Evolutionary conservation across 148 eudicot species (phyloP), one percentile per base, ranked within the genome.

Genomic region (Diospyros lotus): DNA sequence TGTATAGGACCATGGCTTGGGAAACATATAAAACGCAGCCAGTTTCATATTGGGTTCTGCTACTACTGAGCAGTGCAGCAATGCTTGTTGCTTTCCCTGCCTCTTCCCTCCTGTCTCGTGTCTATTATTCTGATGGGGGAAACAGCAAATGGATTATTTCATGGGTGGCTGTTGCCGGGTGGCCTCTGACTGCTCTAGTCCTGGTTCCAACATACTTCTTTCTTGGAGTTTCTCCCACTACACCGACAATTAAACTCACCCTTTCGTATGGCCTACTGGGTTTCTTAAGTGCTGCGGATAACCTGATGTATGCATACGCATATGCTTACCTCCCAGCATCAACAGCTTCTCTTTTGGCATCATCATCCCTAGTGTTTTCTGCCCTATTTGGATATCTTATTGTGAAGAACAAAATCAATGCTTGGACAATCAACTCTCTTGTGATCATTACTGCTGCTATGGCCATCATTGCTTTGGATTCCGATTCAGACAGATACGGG

Each of bases 261-360:
- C 62, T 87, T 70, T 83, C 85, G 14, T 92, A 88, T 52, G 71
- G 76, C 3, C 80, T 80, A 0, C 66, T 92, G 56, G 97, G 95
- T 2, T 92, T 92, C 80, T 58, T 92, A 42, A 84, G 87, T 58
- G 97, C 93, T 5, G 91, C 89, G 18, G 95, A 92, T 55, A 92
- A 92, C 74, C 93, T 92, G 51, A 79, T 92, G 82, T 92, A 88
- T 68, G 91, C 94, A 15, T 92, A 92, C 53, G 97, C 94, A n/a
- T 90, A 92, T 53, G 97, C 95, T 4, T 92, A 92, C 72, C 91
- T 92, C 45, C 97, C 93, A 4, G 97, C 97, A 69, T 92, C 97
- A 28, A 92, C 97, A 5, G 93, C 97, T 52, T 86, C 94, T 38
- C 87, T 92, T 73, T 71, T 92, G 28, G 97, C 93, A 13, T 90